Base-by-base conservation (phyloP, 805 yeast genomes). In the Dipodascopsis uninucleata region DNA sequence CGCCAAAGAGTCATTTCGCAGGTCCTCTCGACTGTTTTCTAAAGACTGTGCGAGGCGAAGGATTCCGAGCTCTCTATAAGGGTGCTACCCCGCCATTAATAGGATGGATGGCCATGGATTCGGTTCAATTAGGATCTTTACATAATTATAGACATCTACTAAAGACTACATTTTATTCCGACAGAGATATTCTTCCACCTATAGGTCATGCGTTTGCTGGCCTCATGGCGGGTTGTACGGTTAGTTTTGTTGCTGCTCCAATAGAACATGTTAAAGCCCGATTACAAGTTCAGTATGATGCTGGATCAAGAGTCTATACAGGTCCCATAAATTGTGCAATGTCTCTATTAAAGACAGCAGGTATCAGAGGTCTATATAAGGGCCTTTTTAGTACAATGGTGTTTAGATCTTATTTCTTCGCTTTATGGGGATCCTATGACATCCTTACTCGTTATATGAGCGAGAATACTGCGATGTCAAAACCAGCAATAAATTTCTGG, bases 351-450 rank as follows among this genome's bases (percentile, higher is more conserved):
- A 51, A 54, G 36, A 71, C 76, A 34, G 74, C 77, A 28, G 95
- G 95, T 7, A 66, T 83, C 21, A 65, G 78, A 47, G 94, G 95
- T 0, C 67, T 84, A 1, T 88, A 85, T 62, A 79, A 84, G 55
- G 96, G 96, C 4, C 70, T 88, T 33, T 66, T 79, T n/a, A 79
- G 95, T 12, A 88, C 97, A 0, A 77, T 87, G 82, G 75, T 88
- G 10, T 88, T 88, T 69, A 74, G 96, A 61, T 79, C 95, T 1
- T 85, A 85, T 64, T 88, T 87, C 62, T 72, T 85, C 28, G 84
- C 85, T 47, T 86, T 94, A 90, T 88, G 97, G 97, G 95, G 95
- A 1, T 79, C 94, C 0, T 88, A 88, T 61, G 95, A 86, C 60
- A 45, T 86, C 6, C 74, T 87, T 62, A 85, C 94, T 5, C 70